phyloP scores from a whole-genome alignment of 495 filamentous ascomycete genomes.

The Penicillium canescens region DNA sequence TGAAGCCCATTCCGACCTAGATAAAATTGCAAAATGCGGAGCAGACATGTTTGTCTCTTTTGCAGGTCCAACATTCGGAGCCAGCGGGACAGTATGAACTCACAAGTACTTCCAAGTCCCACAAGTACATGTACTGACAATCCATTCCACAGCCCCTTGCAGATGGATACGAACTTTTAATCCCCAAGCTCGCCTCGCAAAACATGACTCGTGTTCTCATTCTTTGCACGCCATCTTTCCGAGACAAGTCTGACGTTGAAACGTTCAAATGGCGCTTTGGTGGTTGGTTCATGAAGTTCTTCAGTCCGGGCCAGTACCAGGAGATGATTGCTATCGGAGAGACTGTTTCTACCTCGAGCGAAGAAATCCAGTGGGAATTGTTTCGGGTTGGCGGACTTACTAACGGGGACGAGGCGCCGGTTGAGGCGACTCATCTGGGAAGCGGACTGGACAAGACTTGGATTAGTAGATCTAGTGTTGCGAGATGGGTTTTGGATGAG shows the following conservation, averaged over 20 bases:
- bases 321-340: constrained; percentile 11
- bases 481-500: constrained; percentile 6
- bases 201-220: constrained; percentile 10
- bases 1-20: constrained; percentile 2
- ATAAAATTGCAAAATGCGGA: constrained; percentile 6
- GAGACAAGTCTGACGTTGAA: neutral
- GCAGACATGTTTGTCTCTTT: constrained; percentile 14
- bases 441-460: constrained; percentile 1
- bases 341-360: neutral
- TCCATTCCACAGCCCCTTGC: constrained; percentile 3
- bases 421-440: constrained; percentile 1
- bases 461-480: constrained; percentile 7
- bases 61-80: constrained; percentile 10
- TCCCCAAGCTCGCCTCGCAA: constrained; percentile 4
- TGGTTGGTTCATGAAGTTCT: constrained; percentile 9
- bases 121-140: neutral
- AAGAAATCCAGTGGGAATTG: constrained; percentile 5
- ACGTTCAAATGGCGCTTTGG: constrained; percentile 10
- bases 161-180: constrained; percentile 3
- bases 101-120: neutral
- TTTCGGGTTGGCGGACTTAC: constrained; percentile 14
- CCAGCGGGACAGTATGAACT: constrained; percentile 6
- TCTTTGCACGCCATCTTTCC: constrained; percentile 12
- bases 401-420: neutral
- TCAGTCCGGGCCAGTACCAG: constrained; percentile 5